Conservation (phyloP, 2,329 filamentous ascomycete genomes). For the Nemania sp. region DNA sequence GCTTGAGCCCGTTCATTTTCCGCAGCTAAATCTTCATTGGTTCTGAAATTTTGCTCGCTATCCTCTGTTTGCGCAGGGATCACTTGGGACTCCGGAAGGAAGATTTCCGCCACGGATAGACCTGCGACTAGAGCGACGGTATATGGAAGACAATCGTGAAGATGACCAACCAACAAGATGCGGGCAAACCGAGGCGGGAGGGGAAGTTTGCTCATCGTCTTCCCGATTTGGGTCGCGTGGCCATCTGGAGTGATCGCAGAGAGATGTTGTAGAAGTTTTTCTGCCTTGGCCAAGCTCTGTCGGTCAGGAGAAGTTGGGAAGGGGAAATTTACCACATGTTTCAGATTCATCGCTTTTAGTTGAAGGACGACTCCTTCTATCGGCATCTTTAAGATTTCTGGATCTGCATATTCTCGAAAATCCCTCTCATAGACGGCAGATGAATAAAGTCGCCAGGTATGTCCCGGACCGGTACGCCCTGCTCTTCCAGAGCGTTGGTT, state of each 20-base stretch:
- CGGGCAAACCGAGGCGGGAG: slow-evolving; percentile 90
- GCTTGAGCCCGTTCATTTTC: slow-evolving; percentile 76
- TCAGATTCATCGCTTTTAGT: slow-evolving; percentile 93
- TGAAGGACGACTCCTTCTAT: slow-evolving; percentile 94
- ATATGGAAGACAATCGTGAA: slow-evolving; percentile 84
- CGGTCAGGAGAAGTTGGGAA: slow-evolving; percentile 92
- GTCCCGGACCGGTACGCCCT: slow-evolving; percentile 92
- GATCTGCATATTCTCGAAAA: slow-evolving; percentile 86
- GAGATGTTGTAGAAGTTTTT: slow-evolving; percentile 86
- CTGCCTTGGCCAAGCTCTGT: slow-evolving; percentile 81
- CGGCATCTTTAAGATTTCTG: slow-evolving; percentile 90
- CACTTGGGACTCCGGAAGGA: slow-evolving; percentile 83
- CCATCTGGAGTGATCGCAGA: slow-evolving; percentile 80
- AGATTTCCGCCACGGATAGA: slow-evolving; percentile 88
- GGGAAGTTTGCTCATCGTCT: slow-evolving; percentile 88
- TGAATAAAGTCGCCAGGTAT: slow-evolving; percentile 95
- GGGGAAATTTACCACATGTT: slow-evolving; percentile 91
- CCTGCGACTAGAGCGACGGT: slow-evolving; percentile 90
- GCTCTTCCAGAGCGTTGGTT: slow-evolving; percentile 93
- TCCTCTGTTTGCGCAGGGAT: slow-evolving; percentile 66
- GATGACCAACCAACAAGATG: slow-evolving; percentile 88
- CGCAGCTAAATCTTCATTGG: slow-evolving; percentile 76
- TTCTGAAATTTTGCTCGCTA: slow-evolving; percentile 58
- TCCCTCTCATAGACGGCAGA: slow-evolving; percentile 93
- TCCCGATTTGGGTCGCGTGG: slow-evolving; percentile 81